Evolutionary conservation across 2,329 filamentous ascomycete genomes (phyloP), one percentile per base, ranked within the genome.

Genomic region (Ophiostoma tasmaniense): DNA sequence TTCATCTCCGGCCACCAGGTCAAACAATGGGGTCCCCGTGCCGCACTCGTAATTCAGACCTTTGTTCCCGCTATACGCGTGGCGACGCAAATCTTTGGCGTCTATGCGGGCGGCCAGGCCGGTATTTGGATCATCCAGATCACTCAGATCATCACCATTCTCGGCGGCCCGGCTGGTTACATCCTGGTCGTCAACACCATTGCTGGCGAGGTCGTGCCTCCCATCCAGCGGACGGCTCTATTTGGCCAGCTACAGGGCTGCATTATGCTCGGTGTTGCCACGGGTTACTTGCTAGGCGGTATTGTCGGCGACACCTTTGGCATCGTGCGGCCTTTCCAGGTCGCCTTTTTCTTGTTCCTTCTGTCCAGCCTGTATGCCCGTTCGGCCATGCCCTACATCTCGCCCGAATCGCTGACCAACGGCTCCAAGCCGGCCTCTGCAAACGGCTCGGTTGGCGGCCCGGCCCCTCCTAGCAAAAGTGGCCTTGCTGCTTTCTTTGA

Each of bases 81-180:
- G 1, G 78, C 82, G 0, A 80, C 87, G 0, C 89, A 92, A 75
- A 87, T 89, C 68, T 71, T 90, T 33, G 89, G 87, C 3, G 87
- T 91, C 13, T 77, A 85, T 35, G 80, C 85, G 0, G 89, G 89
- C 1, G 85, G 85, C n/a, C 79, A 79, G 1, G 72, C 79, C 0
- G 89, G 89, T n/a, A 90, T 91, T 73, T 77, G 86, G 17, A 87
- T 91, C 35, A 85, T 91, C 37, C 89, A 92, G 76, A 77, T 78
- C 33, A 89, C 85, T 0, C 89, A 92, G 77, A 77, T 88, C 20
- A 88, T 91, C 68, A 90, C 87, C 0, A 80, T 91, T 20, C 72
- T 91, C 2, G 89, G 89, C 0, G 89, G 89, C 0, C 89, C 89
- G 0, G 84, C 85, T 0, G 89, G 89, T 28, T 66, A 66, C 42